Evolutionary conservation across 192 early-diverging fungal species (phyloP).

Genomic region (Gorgonomyces haynaldii): DNA sequence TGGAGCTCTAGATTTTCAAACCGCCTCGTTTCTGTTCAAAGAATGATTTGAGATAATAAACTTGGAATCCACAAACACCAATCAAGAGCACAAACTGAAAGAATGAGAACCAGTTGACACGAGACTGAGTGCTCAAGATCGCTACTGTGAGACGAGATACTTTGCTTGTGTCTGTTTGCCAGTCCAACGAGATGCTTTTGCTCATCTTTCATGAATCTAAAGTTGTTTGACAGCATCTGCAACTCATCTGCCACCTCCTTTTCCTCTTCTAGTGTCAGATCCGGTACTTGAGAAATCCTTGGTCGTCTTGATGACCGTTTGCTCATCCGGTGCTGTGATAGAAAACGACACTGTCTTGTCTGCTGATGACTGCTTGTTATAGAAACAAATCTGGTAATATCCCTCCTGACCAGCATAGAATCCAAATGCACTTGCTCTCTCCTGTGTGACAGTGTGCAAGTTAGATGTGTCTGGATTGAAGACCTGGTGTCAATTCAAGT

Average conservation of each 20-base stretch:
- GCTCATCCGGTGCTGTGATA: constrained; percentile 13
- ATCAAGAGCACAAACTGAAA: constrained; percentile 49
- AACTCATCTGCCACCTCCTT: background rate
- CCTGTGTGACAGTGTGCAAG: constrained; percentile 11
- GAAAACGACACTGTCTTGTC: constrained; percentile 15
- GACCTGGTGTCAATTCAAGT: constrained; percentile 7
- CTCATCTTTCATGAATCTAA: constrained; percentile 47
- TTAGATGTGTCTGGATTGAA: constrained; percentile 10
- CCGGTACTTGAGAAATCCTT: constrained; percentile 3
- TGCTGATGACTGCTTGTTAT: constrained; percentile 39
- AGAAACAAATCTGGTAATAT: constrained; percentile 64
- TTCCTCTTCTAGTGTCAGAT: too few relatives aligned
- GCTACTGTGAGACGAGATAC: constrained; percentile 48
- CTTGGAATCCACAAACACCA: constrained; percentile 59
- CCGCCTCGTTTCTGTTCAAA: constrained; percentile 7
- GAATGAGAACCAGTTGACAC: constrained; percentile 70
- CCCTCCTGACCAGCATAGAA: constrained; percentile 40
- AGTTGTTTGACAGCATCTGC: constrained; percentile 14
- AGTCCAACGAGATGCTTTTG: constrained; percentile 56
- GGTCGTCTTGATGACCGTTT: constrained; percentile 10
- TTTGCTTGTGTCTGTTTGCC: constrained; percentile 53
- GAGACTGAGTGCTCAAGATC: constrained; percentile 64
- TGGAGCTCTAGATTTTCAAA: too few relatives aligned
- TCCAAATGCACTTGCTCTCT: constrained; percentile 16
- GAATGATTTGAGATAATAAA: constrained; percentile 43